phyloP scores from a whole-genome alignment of 2,329 filamentous ascomycete genomes.

The Talaromyces sp. region DNA sequence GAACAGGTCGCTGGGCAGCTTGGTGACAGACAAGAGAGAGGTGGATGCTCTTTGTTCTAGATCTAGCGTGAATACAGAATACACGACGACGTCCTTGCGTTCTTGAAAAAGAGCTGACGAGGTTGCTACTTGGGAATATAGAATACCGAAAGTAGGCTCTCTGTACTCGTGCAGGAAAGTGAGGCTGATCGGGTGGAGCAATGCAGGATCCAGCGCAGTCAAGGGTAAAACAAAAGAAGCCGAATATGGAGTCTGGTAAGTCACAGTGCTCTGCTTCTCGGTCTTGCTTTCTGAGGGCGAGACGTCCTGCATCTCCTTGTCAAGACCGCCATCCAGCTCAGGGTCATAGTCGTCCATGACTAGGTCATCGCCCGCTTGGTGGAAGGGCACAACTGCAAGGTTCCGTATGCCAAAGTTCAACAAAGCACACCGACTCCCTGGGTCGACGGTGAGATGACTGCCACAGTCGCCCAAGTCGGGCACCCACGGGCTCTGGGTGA shows the following conservation, averaged over 20 bases:
- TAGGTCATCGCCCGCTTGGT: conserved; percentile 77
- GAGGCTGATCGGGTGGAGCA: conserved; percentile 85
- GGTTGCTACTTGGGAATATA: conserved; percentile 69
- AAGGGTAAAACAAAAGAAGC: conserved; percentile 90
- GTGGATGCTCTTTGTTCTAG: conserved; percentile 90
- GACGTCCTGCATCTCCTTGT: conserved; percentile 19
- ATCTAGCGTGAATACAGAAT: conserved; percentile 93
- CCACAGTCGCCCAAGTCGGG: conserved; percentile 67
- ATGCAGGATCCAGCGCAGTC: conserved; percentile 76
- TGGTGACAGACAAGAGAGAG: conserved; percentile 77
- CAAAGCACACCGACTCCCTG: conserved; percentile 85
- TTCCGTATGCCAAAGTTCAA: conserved; percentile 87
- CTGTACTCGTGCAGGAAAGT: conserved; percentile 94
- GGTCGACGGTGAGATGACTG: conserved; percentile 82
- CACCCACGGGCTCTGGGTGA: conserved; percentile 76
- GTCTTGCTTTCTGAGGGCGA: conserved; percentile 28
- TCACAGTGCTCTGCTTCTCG: conserved; percentile 30
- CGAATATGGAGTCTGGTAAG: conserved; percentile 63
- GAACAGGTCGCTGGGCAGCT: conserved; percentile 81
- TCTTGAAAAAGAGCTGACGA: conserved; percentile 69
- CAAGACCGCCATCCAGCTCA: conserved; percentile 62
- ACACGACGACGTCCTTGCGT: conserved; percentile 77
- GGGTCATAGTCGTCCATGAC: conserved; percentile 89
- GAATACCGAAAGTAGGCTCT: conserved; percentile 92
- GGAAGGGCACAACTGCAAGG: conserved; percentile 89